A percentile compares a stretch with the other conserved stretches of the same genome.
Evolutionary conservation across 352 stramenopile genomes (phyloP).

Genomic region (Globisporangium canariense): DNA sequence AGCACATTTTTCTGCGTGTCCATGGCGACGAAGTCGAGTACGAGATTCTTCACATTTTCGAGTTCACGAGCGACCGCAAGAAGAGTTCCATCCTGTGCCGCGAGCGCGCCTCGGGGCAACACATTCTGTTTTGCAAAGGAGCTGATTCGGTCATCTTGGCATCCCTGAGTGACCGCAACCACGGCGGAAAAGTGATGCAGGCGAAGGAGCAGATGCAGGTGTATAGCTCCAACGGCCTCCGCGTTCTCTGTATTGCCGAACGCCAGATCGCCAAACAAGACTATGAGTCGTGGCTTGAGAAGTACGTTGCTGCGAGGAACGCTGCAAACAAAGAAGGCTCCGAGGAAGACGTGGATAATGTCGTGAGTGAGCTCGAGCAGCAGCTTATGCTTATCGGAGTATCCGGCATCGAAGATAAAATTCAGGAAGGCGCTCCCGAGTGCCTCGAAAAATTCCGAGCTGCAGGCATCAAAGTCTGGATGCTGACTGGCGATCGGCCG

Average conservation of each 20-base stretch:
- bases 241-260: constrained; percentile 71
- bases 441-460: constrained; percentile 54
- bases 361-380: constrained; percentile 47
- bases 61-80: constrained; percentile 66
- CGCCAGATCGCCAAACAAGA: constrained; percentile 45
- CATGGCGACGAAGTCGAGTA: constrained; percentile 27
- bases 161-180: constrained; percentile 31
- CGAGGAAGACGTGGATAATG: constrained; percentile 29
- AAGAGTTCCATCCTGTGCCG: constrained; percentile 62
- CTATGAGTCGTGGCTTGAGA: constrained; percentile 45
- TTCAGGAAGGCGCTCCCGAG: constrained; percentile 55
- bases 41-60: constrained; percentile 56
- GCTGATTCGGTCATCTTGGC: constrained; percentile 85
- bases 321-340: constrained; percentile 7
- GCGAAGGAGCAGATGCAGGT: constrained; percentile 45
- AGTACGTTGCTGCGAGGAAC: constrained; percentile 26
- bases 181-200: constrained; percentile 23
- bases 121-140: constrained; percentile 76
- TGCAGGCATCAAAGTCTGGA: constrained; percentile 74
- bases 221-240: constrained; percentile 59
- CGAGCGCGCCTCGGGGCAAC: constrained; percentile 22
- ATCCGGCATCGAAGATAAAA: constrained; percentile 65
- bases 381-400: constrained; percentile 50
- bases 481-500: constrained; percentile 62
- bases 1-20: constrained; percentile 25